A percentile compares a stretch with the other conserved stretches of the same genome.
Evolutionary conservation across 73 alveolate genomes (phyloP).

Genomic region (Breviolum minutum): DNA sequence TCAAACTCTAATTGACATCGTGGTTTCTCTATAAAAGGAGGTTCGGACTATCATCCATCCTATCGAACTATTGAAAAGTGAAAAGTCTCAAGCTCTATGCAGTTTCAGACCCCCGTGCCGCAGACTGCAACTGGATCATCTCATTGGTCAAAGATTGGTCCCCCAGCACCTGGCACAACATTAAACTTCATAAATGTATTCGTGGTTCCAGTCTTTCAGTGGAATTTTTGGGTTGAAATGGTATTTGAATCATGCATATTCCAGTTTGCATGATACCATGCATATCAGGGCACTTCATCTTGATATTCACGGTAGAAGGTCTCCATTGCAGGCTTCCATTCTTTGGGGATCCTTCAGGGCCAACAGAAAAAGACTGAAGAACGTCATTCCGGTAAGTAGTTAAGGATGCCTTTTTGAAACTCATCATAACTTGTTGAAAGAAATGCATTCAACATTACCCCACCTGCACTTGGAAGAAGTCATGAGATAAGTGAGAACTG

Average conservation of each 20-base stretch:
- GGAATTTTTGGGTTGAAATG: too few relatives aligned
- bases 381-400: too few relatives aligned
- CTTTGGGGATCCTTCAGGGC: conserved; percentile 1
- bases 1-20: too few relatives aligned
- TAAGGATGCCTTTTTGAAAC: too few relatives aligned
- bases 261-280: too few relatives aligned
- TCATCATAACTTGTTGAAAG: too few relatives aligned
- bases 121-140: neutral
- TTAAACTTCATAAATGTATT: too few relatives aligned
- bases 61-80: neutral
- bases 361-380: too few relatives aligned
- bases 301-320: neutral
- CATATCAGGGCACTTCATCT: neutral
- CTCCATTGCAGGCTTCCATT: neutral
- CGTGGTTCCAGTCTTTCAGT: too few relatives aligned
- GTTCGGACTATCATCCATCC: neutral
- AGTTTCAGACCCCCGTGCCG: too few relatives aligned
- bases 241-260: too few relatives aligned
- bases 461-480: neutral
- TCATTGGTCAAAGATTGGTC: neutral
- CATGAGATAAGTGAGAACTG: neutral
- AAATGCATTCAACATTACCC: too few relatives aligned
- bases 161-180: conserved; percentile 8
- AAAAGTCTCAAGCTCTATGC: neutral
- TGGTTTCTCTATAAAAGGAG: neutral